phyloP scores from a whole-genome alignment of 441 rosid genomes.

The Croton laevigatus region DNA sequence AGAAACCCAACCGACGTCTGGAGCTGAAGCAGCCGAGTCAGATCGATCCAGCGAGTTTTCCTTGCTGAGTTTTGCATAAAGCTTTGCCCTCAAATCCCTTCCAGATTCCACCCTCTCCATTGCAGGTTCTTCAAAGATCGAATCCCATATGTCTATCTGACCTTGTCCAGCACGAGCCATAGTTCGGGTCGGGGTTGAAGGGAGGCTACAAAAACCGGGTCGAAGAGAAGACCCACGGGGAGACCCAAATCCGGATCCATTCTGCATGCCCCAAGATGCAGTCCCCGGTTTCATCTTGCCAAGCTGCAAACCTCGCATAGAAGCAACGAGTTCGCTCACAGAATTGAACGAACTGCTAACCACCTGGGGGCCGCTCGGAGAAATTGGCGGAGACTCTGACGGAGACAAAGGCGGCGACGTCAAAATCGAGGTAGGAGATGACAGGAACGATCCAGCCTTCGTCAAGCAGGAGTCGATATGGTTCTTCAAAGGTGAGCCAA shows the following conservation, averaged over 20 bases:
- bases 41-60: constrained; percentile 47
- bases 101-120: constrained; percentile 92
- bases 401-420: constrained; percentile 48
- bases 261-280: constrained; percentile 43
- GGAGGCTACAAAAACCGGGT: constrained; percentile 49
- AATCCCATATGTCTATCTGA: constrained; percentile 40
- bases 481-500: constrained; percentile 55
- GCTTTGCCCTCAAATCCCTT: constrained; percentile 50
- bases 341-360: constrained; percentile 39
- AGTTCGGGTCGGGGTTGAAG: constrained; percentile 42
- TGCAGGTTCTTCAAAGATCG: constrained; percentile 42
- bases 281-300: constrained; percentile 50
- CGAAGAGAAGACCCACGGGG: constrained; percentile 47
- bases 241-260: constrained; percentile 36
- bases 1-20: constrained; percentile 82
- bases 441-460: constrained; percentile 21
- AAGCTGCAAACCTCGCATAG: constrained; percentile 60
- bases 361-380: constrained; percentile 50
- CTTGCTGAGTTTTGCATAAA: constrained; percentile 54
- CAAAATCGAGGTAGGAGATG: constrained; percentile 51
- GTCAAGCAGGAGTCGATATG: constrained; percentile 31
- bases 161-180: constrained; percentile 23
- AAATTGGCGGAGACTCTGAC: constrained; percentile 53
- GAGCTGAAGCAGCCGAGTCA: constrained; percentile 32
- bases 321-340: constrained; percentile 41